A percentile compares a stretch with the other conserved stretches of the same genome.
phyloP scores from a whole-genome alignment of 2,329 filamentous ascomycete species.

The Epichloe gansuensis region DNA sequence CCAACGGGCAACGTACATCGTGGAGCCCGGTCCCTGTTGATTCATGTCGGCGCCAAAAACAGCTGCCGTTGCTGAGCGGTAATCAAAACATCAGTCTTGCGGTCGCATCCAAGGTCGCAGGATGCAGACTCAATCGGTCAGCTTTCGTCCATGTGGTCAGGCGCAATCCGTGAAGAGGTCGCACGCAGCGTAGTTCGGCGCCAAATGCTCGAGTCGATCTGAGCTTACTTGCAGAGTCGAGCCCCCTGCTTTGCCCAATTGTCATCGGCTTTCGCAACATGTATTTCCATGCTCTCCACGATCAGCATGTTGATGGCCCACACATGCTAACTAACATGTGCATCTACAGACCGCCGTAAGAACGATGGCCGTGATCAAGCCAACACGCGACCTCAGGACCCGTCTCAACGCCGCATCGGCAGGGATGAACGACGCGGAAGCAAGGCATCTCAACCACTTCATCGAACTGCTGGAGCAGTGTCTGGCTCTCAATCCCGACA shows the following conservation, averaged over 20 bases:
- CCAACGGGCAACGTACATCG: background rate
- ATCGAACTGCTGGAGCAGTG: slow-evolving; percentile 82
- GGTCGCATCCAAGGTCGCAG: slow-evolving; percentile 5
- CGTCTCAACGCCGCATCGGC: slow-evolving; percentile 63
- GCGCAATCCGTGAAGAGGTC: background rate
- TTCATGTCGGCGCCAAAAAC: background rate
- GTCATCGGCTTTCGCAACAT: background rate
- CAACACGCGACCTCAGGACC: slow-evolving; percentile 69
- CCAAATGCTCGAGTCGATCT: background rate
- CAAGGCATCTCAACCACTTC: slow-evolving; percentile 70
- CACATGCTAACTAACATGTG: background rate
- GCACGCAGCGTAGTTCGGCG: slow-evolving; percentile 3
- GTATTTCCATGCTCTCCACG: background rate
- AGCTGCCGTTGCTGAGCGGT: background rate
- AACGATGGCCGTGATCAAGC: slow-evolving; percentile 58
- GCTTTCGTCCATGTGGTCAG: background rate
- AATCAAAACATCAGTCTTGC: background rate
- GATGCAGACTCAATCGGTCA: background rate
- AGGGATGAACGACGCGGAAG: slow-evolving; percentile 61
- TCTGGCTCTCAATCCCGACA: slow-evolving; percentile 81
- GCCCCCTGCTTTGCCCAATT: background rate
- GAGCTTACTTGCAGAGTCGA: background rate
- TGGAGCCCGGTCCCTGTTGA: background rate
- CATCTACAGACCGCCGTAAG: slow-evolving; percentile 48
- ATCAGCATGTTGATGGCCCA: background rate